Base-by-base conservation (phyloP, 352 stramenopile species). In the Globisporangium cederbergense region DNA sequence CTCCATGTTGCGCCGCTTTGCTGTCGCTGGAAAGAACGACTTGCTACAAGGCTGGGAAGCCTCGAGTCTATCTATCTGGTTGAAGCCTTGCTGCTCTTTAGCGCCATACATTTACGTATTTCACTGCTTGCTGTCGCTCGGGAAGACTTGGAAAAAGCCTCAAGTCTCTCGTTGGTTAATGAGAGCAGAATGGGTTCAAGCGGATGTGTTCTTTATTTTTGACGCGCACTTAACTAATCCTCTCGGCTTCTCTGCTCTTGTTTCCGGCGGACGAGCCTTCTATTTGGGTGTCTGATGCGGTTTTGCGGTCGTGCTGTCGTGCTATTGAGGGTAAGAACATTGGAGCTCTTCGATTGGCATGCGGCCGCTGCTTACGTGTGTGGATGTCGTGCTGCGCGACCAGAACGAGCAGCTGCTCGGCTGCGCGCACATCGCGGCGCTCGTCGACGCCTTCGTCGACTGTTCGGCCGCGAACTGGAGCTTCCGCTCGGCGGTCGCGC, bases 371-470 rank as follows among this genome's bases (percentile, higher is more conserved):
- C 58, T 57, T 20, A 57, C 14, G 22, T 22, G 45, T 20, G 58
- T 66, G 49, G 18, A 49, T 1, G 52, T 66, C 4, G 60, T 66
- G 50, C 38, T 66, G 60, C 60, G 49, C 34, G 42, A 2, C 49
- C 40, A 25, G 25, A 20, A 45, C 14, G 60, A 53, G 5, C 32
- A 58, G 50, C 25, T 65, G 14, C 47, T 66, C 22, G 60, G 60
- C n/a, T 52, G 34, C 6, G 14, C 4, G 20, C 49, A 66, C 34
- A 34, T 66, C 22, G 50, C 50, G 8, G 7, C 18, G 47, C 49
- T 66, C 16, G 58, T 66, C n/a, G 60, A 66, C 42, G 25, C 34
- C 9, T 66, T 54, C 30, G 52, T 60, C 25, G 60, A 66, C 47
- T 32, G 22, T 10, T 66, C 60, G 0, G 38, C 60, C 0, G 25